A percentile compares a stretch with the other conserved stretches of the same genome.
Evolutionary conservation across 2,329 filamentous ascomycete species (phyloP).

Genomic region (Colletotrichum sp.): DNA sequence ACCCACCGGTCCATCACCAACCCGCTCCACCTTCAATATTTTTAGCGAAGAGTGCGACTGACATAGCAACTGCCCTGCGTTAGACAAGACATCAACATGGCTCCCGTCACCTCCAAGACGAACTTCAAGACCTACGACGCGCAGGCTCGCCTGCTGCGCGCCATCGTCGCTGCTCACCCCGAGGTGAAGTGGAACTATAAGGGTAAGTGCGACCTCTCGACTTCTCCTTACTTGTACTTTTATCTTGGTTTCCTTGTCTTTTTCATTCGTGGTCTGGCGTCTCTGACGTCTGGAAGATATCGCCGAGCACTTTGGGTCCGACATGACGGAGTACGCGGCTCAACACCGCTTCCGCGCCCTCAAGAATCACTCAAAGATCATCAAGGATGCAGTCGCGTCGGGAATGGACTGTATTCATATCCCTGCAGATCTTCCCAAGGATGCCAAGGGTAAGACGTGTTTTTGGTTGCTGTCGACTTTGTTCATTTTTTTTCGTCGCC

Average conservation of each 20-base stretch:
- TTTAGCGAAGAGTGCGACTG: neutral
- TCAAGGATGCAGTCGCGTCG: constrained; percentile 38
- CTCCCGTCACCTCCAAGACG: constrained; percentile 43
- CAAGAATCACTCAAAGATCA: constrained; percentile 44
- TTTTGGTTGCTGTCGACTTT: neutral
- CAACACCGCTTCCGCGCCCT: constrained; percentile 59
- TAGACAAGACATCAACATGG: constrained; percentile 43
- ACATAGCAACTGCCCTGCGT: neutral
- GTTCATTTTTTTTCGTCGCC: neutral
- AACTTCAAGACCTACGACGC: constrained; percentile 68
- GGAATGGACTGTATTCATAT: constrained; percentile 50
- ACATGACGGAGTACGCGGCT: constrained; percentile 50
- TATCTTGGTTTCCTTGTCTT: neutral
- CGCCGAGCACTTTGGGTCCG: constrained; percentile 51
- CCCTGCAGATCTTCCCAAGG: constrained; percentile 36
- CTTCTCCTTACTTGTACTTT: neutral
- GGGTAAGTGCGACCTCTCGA: constrained; percentile 48
- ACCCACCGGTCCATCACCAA: neutral
- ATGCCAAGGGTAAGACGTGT: constrained; percentile 43
- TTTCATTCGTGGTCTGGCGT: neutral
- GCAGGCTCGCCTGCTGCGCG: constrained; percentile 64
- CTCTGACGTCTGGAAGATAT: constrained; percentile 44
- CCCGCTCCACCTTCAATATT: neutral
- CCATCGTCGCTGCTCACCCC: constrained; percentile 63
- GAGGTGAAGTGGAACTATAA: constrained; percentile 63